Conservation (phyloP, 2,329 filamentous ascomycete species). For the Penicillium sp. region DNA sequence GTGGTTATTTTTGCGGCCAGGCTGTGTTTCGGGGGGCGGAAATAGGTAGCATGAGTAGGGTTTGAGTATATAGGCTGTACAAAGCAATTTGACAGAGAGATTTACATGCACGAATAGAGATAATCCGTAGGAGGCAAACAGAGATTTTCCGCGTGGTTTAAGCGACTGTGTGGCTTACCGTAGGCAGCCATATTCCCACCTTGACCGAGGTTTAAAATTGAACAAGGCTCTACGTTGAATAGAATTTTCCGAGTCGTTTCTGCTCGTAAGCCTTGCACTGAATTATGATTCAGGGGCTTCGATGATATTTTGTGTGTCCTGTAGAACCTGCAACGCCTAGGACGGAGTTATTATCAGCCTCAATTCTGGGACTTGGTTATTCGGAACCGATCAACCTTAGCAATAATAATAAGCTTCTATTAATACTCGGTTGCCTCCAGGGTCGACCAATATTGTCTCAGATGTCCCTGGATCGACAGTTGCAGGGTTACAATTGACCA, state of each 20-base stretch:
- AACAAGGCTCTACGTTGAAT: too few species aligned
- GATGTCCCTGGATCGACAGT: background rate
- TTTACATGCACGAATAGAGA: background rate
- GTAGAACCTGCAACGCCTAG: too few species aligned
- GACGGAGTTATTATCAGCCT: too few species aligned
- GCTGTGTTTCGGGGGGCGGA: background rate
- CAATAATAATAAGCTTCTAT: too few species aligned
- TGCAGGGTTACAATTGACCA: background rate
- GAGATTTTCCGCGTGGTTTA: background rate
- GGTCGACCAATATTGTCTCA: too few species aligned
- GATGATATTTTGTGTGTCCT: too few species aligned
- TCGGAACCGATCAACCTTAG: too few species aligned
- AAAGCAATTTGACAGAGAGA: background rate
- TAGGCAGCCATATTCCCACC: background rate
- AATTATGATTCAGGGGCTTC: too few species aligned
- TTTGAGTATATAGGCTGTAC: background rate
- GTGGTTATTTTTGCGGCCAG: background rate
- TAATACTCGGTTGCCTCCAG: too few species aligned
- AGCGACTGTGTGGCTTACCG: background rate
- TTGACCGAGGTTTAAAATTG: too few species aligned
- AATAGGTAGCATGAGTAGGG: background rate
- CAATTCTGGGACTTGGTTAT: too few species aligned
- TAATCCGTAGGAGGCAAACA: background rate
- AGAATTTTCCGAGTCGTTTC: accelerated
- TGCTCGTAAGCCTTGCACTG: too few species aligned